phyloP scores from a whole-genome alignment of 495 filamentous ascomycete genomes.

The Neurospora tetraspora region DNA sequence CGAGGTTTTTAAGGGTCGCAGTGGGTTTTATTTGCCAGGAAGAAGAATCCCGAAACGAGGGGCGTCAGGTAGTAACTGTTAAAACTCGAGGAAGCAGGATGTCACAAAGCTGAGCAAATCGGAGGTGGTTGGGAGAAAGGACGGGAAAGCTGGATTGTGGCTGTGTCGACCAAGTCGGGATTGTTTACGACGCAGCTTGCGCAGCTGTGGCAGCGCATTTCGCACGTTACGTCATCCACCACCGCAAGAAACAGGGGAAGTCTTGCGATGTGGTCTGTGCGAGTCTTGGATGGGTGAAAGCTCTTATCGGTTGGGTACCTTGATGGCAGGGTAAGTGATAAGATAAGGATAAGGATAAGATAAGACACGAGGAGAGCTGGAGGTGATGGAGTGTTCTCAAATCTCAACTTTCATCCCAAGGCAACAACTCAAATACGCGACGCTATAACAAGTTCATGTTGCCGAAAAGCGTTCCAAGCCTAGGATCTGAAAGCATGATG shows the following conservation, averaged over 20 bases:
- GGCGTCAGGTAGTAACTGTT: no score
- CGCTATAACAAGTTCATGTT: no score
- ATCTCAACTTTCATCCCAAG: not conserved
- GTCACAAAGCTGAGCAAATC: not conserved
- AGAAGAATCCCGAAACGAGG: no score
- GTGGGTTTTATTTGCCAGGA: not conserved
- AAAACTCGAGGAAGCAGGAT: not conserved
- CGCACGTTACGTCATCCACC: not conserved
- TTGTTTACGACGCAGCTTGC: not conserved
- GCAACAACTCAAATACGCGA: no score
- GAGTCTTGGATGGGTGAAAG: no score
- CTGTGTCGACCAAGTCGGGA: not conserved
- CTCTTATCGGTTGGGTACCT: not conserved
- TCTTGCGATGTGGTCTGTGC: not conserved
- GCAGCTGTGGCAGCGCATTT: not conserved
- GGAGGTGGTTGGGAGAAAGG: not conserved
- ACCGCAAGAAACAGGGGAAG: not conserved
- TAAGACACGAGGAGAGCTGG: not conserved
- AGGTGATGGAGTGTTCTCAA: not conserved
- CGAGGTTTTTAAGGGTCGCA: not conserved
- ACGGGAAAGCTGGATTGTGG: not conserved
- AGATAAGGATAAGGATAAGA: not conserved
- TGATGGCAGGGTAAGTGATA: not conserved
- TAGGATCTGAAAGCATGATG: no score
- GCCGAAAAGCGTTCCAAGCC: no score